phyloP scores from a whole-genome alignment of 129 eudicot species.

The Sambucus nigra region DNA sequence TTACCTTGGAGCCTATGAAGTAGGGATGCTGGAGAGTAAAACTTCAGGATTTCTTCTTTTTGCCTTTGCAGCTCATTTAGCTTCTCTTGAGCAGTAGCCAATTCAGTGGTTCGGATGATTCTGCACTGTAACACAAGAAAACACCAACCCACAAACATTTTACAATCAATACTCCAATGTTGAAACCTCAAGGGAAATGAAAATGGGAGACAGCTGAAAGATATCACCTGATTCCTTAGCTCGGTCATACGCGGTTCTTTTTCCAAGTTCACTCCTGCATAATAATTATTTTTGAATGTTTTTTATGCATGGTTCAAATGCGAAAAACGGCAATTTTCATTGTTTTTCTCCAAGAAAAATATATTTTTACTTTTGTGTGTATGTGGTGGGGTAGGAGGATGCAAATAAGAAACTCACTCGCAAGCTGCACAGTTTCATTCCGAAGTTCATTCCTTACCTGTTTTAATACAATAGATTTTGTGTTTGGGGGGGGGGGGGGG shows the following conservation, averaged over 20 bases:
- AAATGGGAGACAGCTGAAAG: conserved; percentile 5
- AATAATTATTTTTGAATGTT: conserved; percentile 1
- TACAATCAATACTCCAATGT: neutral
- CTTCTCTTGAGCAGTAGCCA: conserved; percentile 90
- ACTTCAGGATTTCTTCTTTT: conserved; percentile 51
- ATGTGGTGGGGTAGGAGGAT: neutral
- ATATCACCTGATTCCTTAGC: conserved; percentile 80
- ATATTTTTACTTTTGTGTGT: too few relatives aligned
- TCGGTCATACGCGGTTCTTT: conserved; percentile 76
- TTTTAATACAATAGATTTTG: neutral
- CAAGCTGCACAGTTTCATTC: conserved; percentile 70
- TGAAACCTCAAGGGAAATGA: neutral
- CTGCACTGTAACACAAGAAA: conserved; percentile 51
- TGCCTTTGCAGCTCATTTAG: conserved; percentile 52
- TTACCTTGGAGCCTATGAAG: conserved; percentile 82
- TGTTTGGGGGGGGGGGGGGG: too few relatives aligned
- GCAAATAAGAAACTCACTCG: conserved; percentile 44
- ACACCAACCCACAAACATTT: neutral
- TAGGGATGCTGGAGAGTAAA: conserved; percentile 64
- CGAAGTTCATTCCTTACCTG: conserved; percentile 72
- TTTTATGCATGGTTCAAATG: neutral
- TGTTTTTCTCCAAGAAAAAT: neutral
- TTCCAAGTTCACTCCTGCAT: conserved; percentile 71
- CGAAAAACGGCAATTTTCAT: neutral
- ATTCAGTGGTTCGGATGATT: conserved; percentile 77